A percentile compares a stretch with the other conserved stretches of the same genome.
phyloP scores from a whole-genome alignment of 352 stramenopile species.

The Globisporangium barbulae region DNA sequence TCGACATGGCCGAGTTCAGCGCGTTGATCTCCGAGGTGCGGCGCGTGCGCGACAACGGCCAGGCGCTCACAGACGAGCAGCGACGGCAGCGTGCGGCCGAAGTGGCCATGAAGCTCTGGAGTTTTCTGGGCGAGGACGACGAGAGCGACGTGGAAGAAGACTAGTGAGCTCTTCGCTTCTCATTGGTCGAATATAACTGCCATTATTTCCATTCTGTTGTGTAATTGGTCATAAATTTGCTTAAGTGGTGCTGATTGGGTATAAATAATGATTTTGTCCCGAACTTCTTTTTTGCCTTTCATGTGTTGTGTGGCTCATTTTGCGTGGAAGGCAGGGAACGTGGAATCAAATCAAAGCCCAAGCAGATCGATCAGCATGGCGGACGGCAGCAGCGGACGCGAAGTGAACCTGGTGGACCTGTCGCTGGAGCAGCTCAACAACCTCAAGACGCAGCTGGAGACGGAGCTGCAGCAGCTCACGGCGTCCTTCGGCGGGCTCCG shows the following conservation, averaged over 20 bases:
- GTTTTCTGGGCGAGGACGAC: slow-evolving; percentile 48
- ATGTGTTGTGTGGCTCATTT: slow-evolving; percentile 7
- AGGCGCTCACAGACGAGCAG: slow-evolving; percentile 53
- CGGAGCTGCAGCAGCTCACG: slow-evolving; percentile 78
- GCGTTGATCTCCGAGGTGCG: slow-evolving; percentile 62
- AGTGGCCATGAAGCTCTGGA: slow-evolving; percentile 79
- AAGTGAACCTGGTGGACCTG: slow-evolving; percentile 85
- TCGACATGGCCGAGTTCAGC: slow-evolving; percentile 61
- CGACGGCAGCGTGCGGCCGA: slow-evolving; percentile 63
- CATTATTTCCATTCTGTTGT: neutral
- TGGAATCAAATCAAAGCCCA: neutral
- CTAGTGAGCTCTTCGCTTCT: neutral
- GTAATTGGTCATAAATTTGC: neutral
- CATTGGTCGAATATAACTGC: slow-evolving; percentile 6
- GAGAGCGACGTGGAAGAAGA: slow-evolving; percentile 32
- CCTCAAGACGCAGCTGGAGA: slow-evolving; percentile 88
- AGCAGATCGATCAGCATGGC: slow-evolving; percentile 30
- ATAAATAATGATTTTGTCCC: neutral
- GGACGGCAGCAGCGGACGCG: slow-evolving; percentile 24
- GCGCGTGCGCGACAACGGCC: slow-evolving; percentile 53
- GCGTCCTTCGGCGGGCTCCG: slow-evolving; percentile 65
- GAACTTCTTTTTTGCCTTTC: neutral
- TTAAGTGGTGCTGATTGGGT: neutral
- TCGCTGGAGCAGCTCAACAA: slow-evolving; percentile 92
- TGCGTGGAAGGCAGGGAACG: neutral